Conservation (phyloP, 2,329 filamentous ascomycete genomes). For the Alternaria ventricosa region DNA sequence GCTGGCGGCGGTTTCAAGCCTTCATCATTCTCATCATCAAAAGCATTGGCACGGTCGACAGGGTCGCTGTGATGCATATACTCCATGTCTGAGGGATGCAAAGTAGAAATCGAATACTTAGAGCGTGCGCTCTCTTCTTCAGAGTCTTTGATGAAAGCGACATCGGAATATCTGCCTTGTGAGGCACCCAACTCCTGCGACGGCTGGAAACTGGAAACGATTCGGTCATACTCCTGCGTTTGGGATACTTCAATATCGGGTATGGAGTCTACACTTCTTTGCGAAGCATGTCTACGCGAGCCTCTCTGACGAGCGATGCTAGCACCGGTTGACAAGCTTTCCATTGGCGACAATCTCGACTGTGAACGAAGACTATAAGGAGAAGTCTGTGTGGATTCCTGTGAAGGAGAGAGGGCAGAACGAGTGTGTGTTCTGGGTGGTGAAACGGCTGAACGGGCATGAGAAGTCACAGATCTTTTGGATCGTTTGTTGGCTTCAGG, state of each 20-base stretch:
- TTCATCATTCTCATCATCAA: neutral
- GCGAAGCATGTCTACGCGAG: constrained; percentile 20
- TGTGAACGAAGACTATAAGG: constrained; percentile 39
- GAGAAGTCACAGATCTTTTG: constrained; percentile 22
- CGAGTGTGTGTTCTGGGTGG: constrained; percentile 23
- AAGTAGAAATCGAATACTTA: constrained; percentile 36
- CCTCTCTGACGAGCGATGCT: constrained; percentile 4
- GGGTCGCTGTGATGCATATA: constrained; percentile 18
- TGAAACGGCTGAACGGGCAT: constrained; percentile 22
- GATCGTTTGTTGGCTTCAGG: constrained; percentile 19
- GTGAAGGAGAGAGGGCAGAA: constrained; percentile 28
- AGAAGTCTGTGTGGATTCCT: constrained; percentile 25
- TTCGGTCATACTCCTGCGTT: constrained; percentile 17
- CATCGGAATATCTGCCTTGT: constrained; percentile 31
- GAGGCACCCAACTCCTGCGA: constrained; percentile 34
- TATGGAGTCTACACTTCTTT: constrained; percentile 16
- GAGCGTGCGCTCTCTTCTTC: constrained; percentile 40
- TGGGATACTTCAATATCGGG: constrained; percentile 10
- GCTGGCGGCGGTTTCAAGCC: constrained; percentile 9
- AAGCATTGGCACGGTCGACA: neutral
- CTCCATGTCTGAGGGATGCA: constrained; percentile 26
- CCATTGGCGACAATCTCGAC: constrained; percentile 33
- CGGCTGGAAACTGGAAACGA: constrained; percentile 22
- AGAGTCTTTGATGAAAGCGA: constrained; percentile 39
- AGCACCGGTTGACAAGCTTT: constrained; percentile 1